Evolutionary conservation across 306 rosid genomes (phyloP).

Genomic region (Vigna nakashimae): DNA sequence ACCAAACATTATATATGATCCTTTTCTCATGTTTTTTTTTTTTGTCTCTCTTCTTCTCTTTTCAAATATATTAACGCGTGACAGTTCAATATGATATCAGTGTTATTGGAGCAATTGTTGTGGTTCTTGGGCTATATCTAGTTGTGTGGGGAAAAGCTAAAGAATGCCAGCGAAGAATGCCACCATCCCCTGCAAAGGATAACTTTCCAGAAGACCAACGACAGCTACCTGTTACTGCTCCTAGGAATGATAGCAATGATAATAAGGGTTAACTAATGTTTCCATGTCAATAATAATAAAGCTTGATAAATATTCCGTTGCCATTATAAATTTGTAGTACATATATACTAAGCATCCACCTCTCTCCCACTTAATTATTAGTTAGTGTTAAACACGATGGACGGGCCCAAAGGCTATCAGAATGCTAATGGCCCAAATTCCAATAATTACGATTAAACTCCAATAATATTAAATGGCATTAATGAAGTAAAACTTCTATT

Average conservation of each 20-base stretch:
- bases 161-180: conserved; percentile 20
- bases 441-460: too few relatives aligned
- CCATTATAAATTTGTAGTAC: background rate
- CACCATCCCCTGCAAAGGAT: conserved; percentile 28
- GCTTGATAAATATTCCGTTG: background rate
- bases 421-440: background rate
- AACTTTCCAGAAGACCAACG: background rate
- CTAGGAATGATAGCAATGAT: background rate
- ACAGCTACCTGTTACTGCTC: conserved; percentile 41
- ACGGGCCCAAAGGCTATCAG: background rate
- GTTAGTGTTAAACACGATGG: background rate
- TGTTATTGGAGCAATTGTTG: conserved; percentile 51
- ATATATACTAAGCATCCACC: background rate
- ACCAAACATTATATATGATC: background rate
- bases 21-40: too few relatives aligned
- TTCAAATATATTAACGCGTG: background rate
- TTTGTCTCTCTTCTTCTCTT: too few relatives aligned
- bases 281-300: background rate
- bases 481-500: too few relatives aligned
- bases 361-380: background rate
- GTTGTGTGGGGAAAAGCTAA: conserved; percentile 59
- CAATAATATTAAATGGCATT: too few relatives aligned
- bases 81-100: background rate
- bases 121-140: conserved; percentile 51
- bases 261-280: background rate